Percentiles rank a stretch among this genome's conserved stretches.
Conservation (phyloP, 2,329 filamentous ascomycete genomes). For the Bisporella sp. region DNA sequence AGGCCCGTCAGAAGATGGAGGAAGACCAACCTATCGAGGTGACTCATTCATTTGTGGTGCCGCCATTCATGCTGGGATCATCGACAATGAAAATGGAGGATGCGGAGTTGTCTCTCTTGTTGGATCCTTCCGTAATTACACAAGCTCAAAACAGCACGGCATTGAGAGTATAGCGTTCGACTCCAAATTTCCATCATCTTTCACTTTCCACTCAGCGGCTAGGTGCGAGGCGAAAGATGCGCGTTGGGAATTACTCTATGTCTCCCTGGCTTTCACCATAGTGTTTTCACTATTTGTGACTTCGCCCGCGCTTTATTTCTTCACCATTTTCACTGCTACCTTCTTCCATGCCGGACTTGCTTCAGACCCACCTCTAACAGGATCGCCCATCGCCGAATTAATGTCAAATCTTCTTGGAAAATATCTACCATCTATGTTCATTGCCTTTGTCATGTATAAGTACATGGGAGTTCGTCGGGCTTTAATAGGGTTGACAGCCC, state of each 20-base stretch:
- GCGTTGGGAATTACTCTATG: conserved; percentile 74
- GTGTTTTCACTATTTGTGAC: conserved; percentile 76
- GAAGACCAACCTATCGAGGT: conserved; percentile 64
- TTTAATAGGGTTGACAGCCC: conserved; percentile 66
- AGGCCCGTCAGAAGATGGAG: conserved; percentile 43
- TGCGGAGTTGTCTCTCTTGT: conserved; percentile 75
- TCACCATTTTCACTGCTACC: conserved; percentile 70
- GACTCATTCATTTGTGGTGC: conserved; percentile 84
- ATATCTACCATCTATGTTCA: conserved; percentile 81
- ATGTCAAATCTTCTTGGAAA: conserved; percentile 74
- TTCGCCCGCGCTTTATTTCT: conserved; percentile 76
- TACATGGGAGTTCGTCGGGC: conserved; percentile 72
- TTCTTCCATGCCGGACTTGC: conserved; percentile 90
- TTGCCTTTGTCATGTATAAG: conserved; percentile 79
- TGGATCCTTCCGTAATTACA: conserved; percentile 59
- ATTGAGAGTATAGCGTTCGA: conserved; percentile 74
- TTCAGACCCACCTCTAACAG: conserved; percentile 72
- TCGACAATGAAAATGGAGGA: conserved; percentile 64
- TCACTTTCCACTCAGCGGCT: conserved; percentile 63
- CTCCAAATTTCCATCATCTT: conserved; percentile 84
- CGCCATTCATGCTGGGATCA: conserved; percentile 76
- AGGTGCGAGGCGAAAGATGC: conserved; percentile 67
- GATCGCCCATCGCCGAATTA: conserved; percentile 55
- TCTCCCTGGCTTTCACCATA: conserved; percentile 74
- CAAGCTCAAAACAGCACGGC: conserved; percentile 59